Evolutionary conservation across 2,329 filamentous ascomycete genomes (phyloP), one percentile per base, ranked within the genome.

Genomic region (Sporothrix protearum): DNA sequence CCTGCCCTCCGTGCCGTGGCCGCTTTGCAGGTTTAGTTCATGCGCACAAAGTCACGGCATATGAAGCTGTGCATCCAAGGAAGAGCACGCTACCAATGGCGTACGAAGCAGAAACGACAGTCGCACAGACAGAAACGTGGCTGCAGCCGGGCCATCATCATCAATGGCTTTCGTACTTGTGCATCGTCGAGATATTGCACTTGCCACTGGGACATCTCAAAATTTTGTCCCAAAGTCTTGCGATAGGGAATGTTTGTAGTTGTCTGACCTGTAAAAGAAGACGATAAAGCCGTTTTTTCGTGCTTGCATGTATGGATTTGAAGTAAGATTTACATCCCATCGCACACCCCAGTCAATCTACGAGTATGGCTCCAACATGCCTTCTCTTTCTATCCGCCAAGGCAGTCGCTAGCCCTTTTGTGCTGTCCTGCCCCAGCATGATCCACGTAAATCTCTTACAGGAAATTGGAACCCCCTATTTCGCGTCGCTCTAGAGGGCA

Each of bases 91-190:
- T 36, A 22, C 66, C 19, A 55, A 16, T 49, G 30, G 66, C 22
- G 66, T 30, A 55, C 47, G 30, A 42, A 39, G 45, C 64, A 25
- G 45, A 51, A 19, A 33, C 45, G 16, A 22, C 28, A 3, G 36
- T 57, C 51, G 12, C 67, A 69, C 51, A 42, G 36, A 25, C n/a
- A 28, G 66, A 68, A 69, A 69, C 67, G 67, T 69, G 67, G 67
- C 67, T 69, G 51, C 51, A 45, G 49, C 51, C 51, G 33, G 49
- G 12, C n/a, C 66, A 10, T 57, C 47, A 10, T 57, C 47, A 25
- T 63, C 16, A 25, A 61, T 61, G 30, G 33, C 33, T 4, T 42
- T 63, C 3, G 19, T 63, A 8, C 57, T 25, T 42, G 57, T 22
- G 9, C 33, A 39, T 39, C 30, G 30, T 61, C n/a, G 19, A 61